phyloP scores from a whole-genome alignment of 805 yeast species.

The Pichia heedii region DNA sequence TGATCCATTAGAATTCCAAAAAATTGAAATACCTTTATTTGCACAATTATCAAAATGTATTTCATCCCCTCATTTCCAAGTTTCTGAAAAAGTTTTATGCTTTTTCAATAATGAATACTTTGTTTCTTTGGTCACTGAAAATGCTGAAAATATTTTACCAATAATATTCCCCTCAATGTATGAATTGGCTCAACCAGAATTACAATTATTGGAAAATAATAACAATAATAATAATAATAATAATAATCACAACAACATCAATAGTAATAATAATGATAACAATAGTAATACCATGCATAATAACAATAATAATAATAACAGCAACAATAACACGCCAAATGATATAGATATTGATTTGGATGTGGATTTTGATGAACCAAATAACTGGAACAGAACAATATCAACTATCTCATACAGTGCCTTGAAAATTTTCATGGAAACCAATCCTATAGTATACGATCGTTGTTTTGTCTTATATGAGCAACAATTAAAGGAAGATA shows the following conservation, averaged over 20 bases:
- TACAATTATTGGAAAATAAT: constrained; percentile 25
- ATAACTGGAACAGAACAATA: constrained; percentile 89
- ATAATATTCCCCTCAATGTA: constrained; percentile 84
- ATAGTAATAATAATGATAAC: constrained; percentile 5
- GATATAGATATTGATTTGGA: constrained; percentile 8
- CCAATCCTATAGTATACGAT: constrained; percentile 83
- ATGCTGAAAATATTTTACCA: constrained; percentile 86
- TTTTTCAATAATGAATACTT: constrained; percentile 95
- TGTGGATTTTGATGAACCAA: constrained; percentile 34
- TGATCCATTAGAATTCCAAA: constrained; percentile 85
- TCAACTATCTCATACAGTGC: constrained; percentile 88
- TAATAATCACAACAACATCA: constrained; percentile 15
- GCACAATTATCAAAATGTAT: constrained; percentile 93
- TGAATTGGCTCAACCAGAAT: constrained; percentile 52
- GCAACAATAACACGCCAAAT: background rate
- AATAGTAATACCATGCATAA: too few species aligned
- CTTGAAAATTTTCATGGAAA: constrained; percentile 82
- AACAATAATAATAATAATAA: constrained; percentile 15
- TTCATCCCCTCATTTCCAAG: constrained; percentile 93
- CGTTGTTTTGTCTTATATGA: constrained; percentile 85
- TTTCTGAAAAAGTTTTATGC: constrained; percentile 87
- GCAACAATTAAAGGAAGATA: constrained; percentile 67
- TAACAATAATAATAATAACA: constrained; percentile 15
- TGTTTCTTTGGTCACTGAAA: constrained; percentile 80
- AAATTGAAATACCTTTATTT: constrained; percentile 86